A percentile compares a stretch with the other conserved stretches of the same genome.
These are phyloP conservation scores for Gloeopeniophorella convolvens DNA, from an alignment of 768 basidiomycete genomes.

Conservation along the genomic window DNA sequence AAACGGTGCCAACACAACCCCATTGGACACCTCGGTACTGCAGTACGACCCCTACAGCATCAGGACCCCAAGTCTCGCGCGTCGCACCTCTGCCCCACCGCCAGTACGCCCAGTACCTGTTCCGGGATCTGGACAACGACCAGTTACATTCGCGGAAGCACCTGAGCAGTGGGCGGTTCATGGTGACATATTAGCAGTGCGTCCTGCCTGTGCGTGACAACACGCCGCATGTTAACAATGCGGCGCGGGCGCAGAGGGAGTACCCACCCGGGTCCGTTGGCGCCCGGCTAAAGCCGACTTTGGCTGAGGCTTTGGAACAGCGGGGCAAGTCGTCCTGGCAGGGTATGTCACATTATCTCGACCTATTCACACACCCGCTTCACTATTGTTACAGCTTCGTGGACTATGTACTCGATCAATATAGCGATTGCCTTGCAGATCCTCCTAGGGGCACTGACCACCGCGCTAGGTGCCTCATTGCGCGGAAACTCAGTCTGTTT, in stretches of 20 bases:
- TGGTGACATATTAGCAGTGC: too few species aligned
- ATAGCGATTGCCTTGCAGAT: conserved; percentile 24
- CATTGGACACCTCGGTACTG: too few species aligned
- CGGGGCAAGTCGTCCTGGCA: background rate
- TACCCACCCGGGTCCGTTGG: background rate
- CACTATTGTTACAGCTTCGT: background rate
- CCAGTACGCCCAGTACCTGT: too few species aligned
- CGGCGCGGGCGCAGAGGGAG: background rate
- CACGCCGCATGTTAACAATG: background rate
- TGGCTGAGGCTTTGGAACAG: background rate
- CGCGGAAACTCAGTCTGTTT: conserved; percentile 9
- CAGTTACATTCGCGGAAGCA: too few species aligned
- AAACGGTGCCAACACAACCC: too few species aligned
- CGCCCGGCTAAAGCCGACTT: background rate
- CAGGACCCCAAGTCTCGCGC: too few species aligned
- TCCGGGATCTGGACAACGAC: too few species aligned
- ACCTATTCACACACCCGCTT: too few species aligned
- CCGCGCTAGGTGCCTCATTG: conserved; percentile 18
- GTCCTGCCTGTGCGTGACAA: too few species aligned
- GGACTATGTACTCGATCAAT: conserved; percentile 17
- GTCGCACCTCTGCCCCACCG: too few species aligned
- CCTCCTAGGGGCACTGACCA: conserved; percentile 22
- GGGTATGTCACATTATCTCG: background rate
- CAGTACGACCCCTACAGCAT: too few species aligned
- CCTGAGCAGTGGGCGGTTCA: too few species aligned